Percentiles rank a stretch among this genome's conserved stretches.
These are phyloP conservation scores for Aspergillus spinulosporus DNA, from an alignment of 2,329 filamentous ascomycete species.

Conservation along the genomic window DNA sequence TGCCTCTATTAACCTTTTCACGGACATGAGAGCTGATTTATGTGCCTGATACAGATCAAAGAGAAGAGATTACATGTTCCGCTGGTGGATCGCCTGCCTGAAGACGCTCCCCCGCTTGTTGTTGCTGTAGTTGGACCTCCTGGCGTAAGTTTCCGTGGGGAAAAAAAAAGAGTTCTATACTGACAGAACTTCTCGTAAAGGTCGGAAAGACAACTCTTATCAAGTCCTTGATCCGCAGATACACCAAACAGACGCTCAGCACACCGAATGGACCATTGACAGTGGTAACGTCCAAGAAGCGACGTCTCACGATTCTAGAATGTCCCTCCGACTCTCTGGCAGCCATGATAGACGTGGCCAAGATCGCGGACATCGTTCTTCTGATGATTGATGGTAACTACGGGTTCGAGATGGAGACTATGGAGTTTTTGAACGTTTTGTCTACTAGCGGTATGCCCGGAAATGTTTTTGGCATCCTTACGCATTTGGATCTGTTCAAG, in stretches of 20 bases:
- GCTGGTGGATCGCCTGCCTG: conserved; percentile 89
- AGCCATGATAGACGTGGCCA: conserved; percentile 94
- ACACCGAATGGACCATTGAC: conserved; percentile 90
- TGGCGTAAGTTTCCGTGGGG: conserved; percentile 59
- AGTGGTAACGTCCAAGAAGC: conserved; percentile 92
- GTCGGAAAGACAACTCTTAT: conserved; percentile 90
- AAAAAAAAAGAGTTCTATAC: background rate
- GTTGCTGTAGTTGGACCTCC: conserved; percentile 94
- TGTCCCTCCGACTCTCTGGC: conserved; percentile 92
- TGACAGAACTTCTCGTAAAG: conserved; percentile 25
- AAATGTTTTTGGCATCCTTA: conserved; percentile 96
- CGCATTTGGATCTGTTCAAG: conserved; percentile 91
- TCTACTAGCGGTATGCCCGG: conserved; percentile 96
- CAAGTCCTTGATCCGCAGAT: conserved; percentile 89
- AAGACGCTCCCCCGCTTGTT: conserved; percentile 90
- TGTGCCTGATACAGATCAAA: conserved; percentile 64
- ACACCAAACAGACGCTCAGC: conserved; percentile 91
- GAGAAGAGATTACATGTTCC: conserved; percentile 96
- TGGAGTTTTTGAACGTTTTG: conserved; percentile 96
- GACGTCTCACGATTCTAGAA: conserved; percentile 92
- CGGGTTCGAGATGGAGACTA: conserved; percentile 99
- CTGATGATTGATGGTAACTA: conserved; percentile 99
- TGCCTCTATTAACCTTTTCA: background rate
- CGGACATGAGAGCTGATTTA: conserved; percentile 18
- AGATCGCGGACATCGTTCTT: conserved; percentile 94